A percentile compares a stretch with the other conserved stretches of the same genome.
Evolutionary conservation across 2,329 filamentous ascomycete species (phyloP).

Genomic region (Stagonosporopsis chrysanthemi): DNA sequence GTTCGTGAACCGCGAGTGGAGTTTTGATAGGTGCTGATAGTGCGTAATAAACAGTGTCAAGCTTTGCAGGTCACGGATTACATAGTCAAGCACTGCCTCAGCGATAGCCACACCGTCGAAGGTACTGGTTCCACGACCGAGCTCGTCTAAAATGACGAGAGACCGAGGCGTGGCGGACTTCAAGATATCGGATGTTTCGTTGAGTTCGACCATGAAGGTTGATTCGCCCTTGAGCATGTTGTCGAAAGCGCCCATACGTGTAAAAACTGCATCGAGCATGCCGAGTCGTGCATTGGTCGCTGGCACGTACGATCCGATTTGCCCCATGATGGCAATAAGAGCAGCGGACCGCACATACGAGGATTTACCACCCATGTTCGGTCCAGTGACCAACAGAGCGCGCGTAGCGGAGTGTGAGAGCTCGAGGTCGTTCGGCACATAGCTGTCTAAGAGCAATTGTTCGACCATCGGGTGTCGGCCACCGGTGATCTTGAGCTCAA

Average conservation of each 20-base stretch:
- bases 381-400: constrained; percentile 89
- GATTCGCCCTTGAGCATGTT: constrained; percentile 94
- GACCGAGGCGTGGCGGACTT: constrained; percentile 85
- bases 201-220: constrained; percentile 98
- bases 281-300: constrained; percentile 77
- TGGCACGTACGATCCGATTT: constrained; percentile 93
- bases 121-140: constrained; percentile 91
- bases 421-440: constrained; percentile 87
- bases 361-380: constrained; percentile 99
- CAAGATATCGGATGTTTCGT: constrained; percentile 89
- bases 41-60: constrained; percentile 97
- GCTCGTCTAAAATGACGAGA: constrained; percentile 91
- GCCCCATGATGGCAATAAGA: constrained; percentile 90
- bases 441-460: constrained; percentile 81
- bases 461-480: constrained; percentile 97
- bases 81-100: constrained; percentile 84
- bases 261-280: constrained; percentile 89
- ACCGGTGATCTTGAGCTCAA: constrained; percentile 72
- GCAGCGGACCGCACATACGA: constrained; percentile 93
- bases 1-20: constrained; percentile 71
- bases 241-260: constrained; percentile 94
- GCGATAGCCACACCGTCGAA: constrained; percentile 97
- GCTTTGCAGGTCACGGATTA: constrained; percentile 76
- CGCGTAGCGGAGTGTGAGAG: constrained; percentile 66
- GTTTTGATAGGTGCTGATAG: constrained; percentile 84